These are phyloP conservation scores for Aspergillus texensis DNA, from an alignment of 2,329 filamentous ascomycete species.

Conservation along the genomic window DNA sequence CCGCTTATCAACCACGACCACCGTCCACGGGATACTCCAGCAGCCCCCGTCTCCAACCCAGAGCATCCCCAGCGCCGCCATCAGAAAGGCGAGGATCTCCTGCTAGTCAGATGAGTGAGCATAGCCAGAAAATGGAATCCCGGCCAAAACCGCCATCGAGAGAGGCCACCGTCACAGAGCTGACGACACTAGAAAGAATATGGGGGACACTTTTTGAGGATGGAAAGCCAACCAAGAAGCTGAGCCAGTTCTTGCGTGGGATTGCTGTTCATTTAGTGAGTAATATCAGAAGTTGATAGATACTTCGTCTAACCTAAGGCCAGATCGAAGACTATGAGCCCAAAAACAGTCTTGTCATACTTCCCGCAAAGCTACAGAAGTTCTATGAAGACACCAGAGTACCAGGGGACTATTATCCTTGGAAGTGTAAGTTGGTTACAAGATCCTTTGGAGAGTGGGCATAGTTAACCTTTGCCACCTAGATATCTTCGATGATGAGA, in stretches of 20 bases:
- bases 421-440: conserved; percentile 56
- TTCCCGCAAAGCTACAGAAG: conserved; percentile 72
- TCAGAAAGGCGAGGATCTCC: conserved; percentile 37
- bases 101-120: conserved; percentile 39
- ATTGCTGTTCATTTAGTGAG: conserved; percentile 73
- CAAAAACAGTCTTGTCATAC: conserved; percentile 69
- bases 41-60: conserved; percentile 25
- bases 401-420: conserved; percentile 68
- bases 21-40: conserved; percentile 22
- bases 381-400: conserved; percentile 72
- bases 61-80: conserved; percentile 24
- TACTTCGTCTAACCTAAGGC: conserved; percentile 16
- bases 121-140: conserved; percentile 29
- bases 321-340: conserved; percentile 72
- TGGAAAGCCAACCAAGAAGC: conserved; percentile 67
- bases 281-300: conserved; percentile 5
- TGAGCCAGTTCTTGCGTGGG: conserved; percentile 72
- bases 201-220: conserved; percentile 77
- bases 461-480: conserved; percentile 15
- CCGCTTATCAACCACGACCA: conserved; percentile 25
- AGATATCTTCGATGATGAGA: conserved; percentile 59
- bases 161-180: conserved; percentile 48
- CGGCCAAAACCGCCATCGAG: conserved; percentile 43
- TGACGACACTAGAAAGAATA: conserved; percentile 67
- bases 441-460: not conserved